phyloP scores from a whole-genome alignment of 73 alveolate genomes.

The Urostyla sp. region DNA sequence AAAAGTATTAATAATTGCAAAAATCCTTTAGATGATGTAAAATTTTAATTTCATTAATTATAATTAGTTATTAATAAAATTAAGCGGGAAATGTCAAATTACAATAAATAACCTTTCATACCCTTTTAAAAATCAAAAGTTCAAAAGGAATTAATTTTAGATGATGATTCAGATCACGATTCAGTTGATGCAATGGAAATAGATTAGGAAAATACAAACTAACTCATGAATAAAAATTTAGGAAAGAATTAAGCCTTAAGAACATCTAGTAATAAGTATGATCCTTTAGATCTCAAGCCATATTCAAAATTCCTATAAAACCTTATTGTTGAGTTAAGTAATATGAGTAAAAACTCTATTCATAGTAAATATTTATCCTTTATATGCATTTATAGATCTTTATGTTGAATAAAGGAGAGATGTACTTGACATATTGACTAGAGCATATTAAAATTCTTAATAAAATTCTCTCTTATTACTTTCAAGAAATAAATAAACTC shows the following conservation, averaged over 20 bases:
- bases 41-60: too few relatives aligned
- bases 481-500: slow-evolving; percentile 32
- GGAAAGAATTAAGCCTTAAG: slow-evolving; percentile 17
- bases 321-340: slow-evolving; percentile 11
- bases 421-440: slow-evolving; percentile 36
- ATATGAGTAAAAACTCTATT: not conserved
- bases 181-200: too few relatives aligned
- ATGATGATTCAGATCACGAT: too few relatives aligned
- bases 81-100: too few relatives aligned
- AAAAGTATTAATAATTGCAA: too few relatives aligned
- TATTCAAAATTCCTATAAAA: not conserved
- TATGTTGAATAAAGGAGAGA: slow-evolving; percentile 35
- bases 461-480: slow-evolving; percentile 62
- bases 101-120: too few relatives aligned
- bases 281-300: slow-evolving; percentile 16
- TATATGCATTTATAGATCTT: not conserved
- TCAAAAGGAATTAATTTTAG: too few relatives aligned
- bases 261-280: not conserved
- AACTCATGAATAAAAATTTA: too few relatives aligned
- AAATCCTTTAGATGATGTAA: too few relatives aligned
- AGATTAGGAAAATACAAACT: too few relatives aligned
- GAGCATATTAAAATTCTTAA: slow-evolving; percentile 45
- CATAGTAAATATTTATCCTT: not conserved
- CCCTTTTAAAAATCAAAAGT: too few relatives aligned
- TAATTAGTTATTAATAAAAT: too few relatives aligned